Evolutionary conservation across 2,329 filamentous ascomycete species (phyloP), one percentile per base, ranked within the genome.

Genomic region (Aaosphaeria arxii): DNA sequence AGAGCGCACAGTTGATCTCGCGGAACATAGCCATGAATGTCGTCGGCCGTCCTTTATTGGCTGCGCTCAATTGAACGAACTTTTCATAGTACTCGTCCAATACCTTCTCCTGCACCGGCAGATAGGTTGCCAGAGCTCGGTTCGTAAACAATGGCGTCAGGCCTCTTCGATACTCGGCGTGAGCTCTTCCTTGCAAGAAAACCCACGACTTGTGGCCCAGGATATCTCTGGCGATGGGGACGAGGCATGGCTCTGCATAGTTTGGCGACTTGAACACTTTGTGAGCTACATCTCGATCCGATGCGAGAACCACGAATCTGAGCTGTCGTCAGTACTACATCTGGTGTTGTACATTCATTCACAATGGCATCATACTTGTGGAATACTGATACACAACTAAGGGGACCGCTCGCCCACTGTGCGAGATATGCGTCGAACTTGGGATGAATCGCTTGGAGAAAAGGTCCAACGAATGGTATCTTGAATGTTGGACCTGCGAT

Each of bases 371-470:
- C 60, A 11, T 82, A 95, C 90, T 97, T 99, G 84, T 99, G 94
- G 78, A 99, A 99, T 63, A 99, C 91, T 2, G 91, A 96, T 53
- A 99, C 94, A 67, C 94, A 99, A 79, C 91, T 96, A 60, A 99
- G 79, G 42, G 89, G 86, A 42, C 89, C 94, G 66, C 90, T 95
- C 62, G 81, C 72, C 94, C 94, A 99, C 79, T 97, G 96, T 52
- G 81, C 86, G 70, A 91, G 82, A 76, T 99, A 99, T 64, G 91
- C 83, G 52, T 87, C 84, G 70, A 96, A 97, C 65, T 92, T 89
- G 49, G 94, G 94, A 71, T 95, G 86, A 62, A 97, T 79, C 30
- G 91, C 96, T 67, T 96, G 79, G 48, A 97, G 80, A 73, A 99
- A 97, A 5, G 94, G 92, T n/a, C 94, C 94, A 70, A 97, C 74